Base-by-base conservation (phyloP, 208 protist species). In the Leptomonas pyrrhocoris region DNA sequence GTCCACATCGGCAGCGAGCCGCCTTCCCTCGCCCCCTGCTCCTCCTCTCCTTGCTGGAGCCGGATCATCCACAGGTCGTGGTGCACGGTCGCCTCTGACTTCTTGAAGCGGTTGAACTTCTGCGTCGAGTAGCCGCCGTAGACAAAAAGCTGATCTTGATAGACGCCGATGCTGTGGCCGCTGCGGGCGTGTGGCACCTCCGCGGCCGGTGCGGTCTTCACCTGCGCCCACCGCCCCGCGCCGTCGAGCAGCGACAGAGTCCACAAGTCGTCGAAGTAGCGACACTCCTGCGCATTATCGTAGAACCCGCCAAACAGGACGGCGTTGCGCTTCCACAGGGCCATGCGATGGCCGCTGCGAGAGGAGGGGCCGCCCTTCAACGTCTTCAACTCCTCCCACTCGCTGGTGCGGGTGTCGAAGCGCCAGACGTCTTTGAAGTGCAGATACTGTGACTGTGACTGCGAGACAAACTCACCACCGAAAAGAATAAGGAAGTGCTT, bases 241-340 rank as follows among this genome's bases (percentile, higher is more conserved):
- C 84, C 89, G 34, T 96, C 94, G n/a, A 97, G 62, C 31, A 81
- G 19, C 19, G 85, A 90, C 16, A 97, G 85, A 12, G 94, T 64
- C 88, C 89, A 96, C 43, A 96, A 60, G 62, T 97, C 94, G 66
- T 97, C 88, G 68, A 84, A 95, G 67, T 96, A 97, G 60, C 79
- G 87, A 53, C 86, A 94, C 76, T 95, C 86, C 61, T 87, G 84
- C 16, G 86, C 82, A 34, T 94, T 96, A 73, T 96, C 94, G 79
- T 97, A 95, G 77, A 97, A 97, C n/a, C 94, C 94, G 49, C 94
- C 94, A 68, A 97, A 97, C 38, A 97, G 57, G 46, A 97, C 84
- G 4, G 84, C 90, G 34, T 83, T 91, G 51, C 86, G 85, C 62
- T 94, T 94, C 88, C 90, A 96, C 57, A 93, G 67, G 23, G 77